Evolutionary conservation across 2,329 filamentous ascomycete genomes (phyloP), one percentile per base, ranked within the genome.

Genomic region (Diaporthe capsici): DNA sequence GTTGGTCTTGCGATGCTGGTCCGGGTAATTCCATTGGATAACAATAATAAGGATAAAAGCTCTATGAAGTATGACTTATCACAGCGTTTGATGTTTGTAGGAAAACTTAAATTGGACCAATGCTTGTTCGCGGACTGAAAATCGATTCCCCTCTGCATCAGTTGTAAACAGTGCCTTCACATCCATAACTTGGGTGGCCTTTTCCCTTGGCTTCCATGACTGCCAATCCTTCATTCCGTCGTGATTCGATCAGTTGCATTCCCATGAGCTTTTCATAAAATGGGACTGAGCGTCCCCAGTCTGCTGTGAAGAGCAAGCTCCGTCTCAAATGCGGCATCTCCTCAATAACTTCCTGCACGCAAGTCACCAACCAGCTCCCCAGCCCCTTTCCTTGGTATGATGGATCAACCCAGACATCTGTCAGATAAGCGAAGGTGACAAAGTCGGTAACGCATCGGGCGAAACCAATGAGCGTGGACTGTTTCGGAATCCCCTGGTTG

Each of bases 401-500:
- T 4, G 57, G 34, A 60, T 60, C 57, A 2, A 60, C 57, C 57
- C 57, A 60, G 31, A 60, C 34, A 13, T 60, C 57, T 15, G 57
- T 60, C 17, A 39, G 17, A 39, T 60, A 60, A 12, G 17, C 57
- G 12, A 60, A 60, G 4, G 57, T 60, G 22, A 60, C 2, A 25
- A 25, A 60, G 34, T 60, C 57, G 57, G 57, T 60, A 25, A 60
- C 34, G 10, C 34, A 39, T 15, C 57, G 34, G 10, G 57, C 57
- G 4, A 60, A 5, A 25, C 57, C 57, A 17, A 60, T 39, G 34
- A 60, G 34, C 22, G 12, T 58, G 8, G 20, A 3, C 2, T 15
- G 10, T n/a, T 1, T 20, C 20, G 2, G 31, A 9, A 3, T 6
- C 0, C 0, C 10, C 31, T 4, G 25, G 25, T 1, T 4, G 53